phyloP scores from a whole-genome alignment of 148 eudicot species.

The Beta vulgaris region DNA sequence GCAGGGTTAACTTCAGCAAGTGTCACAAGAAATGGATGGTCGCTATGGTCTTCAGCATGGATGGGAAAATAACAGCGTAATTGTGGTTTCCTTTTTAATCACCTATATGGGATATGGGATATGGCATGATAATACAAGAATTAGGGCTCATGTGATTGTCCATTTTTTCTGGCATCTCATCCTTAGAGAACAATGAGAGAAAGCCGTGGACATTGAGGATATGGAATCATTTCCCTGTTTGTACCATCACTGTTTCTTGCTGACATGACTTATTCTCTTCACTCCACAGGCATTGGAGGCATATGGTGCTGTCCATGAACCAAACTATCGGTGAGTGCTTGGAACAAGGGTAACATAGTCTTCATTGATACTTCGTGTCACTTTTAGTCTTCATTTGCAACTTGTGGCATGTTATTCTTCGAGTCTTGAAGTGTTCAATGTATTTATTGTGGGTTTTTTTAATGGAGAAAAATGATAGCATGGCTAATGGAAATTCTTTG shows the following conservation, averaged over 20 bases:
- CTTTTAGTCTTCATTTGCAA: not conserved
- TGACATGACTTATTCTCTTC: conserved; percentile 97
- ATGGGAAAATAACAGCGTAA: conserved; percentile 99
- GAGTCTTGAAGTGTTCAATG: too few species aligned
- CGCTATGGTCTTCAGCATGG: conserved; percentile 99
- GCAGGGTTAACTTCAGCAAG: conserved; percentile 50
- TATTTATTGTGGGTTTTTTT: not conserved
- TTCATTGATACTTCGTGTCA: not conserved
- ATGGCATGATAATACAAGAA: conserved; percentile 83
- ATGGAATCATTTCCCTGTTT: conserved; percentile 87
- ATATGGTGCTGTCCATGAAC: conserved; percentile 83
- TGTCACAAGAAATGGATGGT: conserved; percentile 80
- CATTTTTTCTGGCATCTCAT: conserved; percentile 67
- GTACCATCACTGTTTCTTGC: conserved; percentile 75
- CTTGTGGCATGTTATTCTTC: not conserved
- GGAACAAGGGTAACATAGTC: not conserved
- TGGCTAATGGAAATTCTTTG: not conserved
- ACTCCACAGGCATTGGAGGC: conserved; percentile 99
- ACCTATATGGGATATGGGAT: conserved; percentile 92
- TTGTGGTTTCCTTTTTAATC: conserved; percentile 98
- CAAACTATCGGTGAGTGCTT: conserved; percentile 84
- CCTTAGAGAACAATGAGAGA: conserved; percentile 81
- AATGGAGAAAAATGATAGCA: not conserved
- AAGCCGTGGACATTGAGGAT: conserved; percentile 94
- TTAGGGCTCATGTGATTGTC: conserved; percentile 93